Base-by-base conservation (phyloP, 2,329 filamentous ascomycete species). In the Tolypocladium ophioglossoides region DNA sequence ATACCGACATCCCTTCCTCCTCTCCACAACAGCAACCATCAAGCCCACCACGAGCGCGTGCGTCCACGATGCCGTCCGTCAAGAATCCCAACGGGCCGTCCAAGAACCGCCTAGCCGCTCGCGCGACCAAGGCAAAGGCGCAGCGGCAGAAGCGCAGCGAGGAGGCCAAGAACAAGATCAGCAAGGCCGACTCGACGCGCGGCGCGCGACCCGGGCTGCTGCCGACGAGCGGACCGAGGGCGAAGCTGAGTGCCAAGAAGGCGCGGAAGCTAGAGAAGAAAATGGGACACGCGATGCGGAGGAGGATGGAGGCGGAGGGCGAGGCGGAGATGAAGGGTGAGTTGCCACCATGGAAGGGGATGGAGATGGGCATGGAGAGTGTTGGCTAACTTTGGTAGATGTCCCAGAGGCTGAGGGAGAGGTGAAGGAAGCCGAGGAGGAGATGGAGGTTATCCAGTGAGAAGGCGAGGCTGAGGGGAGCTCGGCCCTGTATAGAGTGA, bases 71-170 rank as follows among this genome's bases (percentile, higher is more conserved):
- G 78, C 74, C 76, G 18, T 82, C 78, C 50, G 74, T 80, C 61
- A 77, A 78, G 59, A 83, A 81, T 70, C 79, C 79, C 63, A 83
- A 83, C 73, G 73, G 71, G 49, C 72, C 73, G 11, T 81, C 77
- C 52, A 76, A 75, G 63, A 80, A 80, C 72, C 75, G 78, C 16
- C 67, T 77, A 40, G 71, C 70, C 20, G 75, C 76, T 38, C 71
- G 72, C 56, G 71, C 73, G 22, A 70, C 75, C 52, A 75, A 69
- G 58, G 67, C 70, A 41, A 72, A 71, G 52, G 77, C 77, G 58
- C 63, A 68, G 50, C 66, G 68, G 55, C 72, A 73, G 62, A 73
- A 78, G 68, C 65, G 66, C 53, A 68, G 68, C 39, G 68, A 68
- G 52, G 63, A 66, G 49, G 68, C 65, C 55, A 69, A 69, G 58